These are phyloP conservation scores for Eucalyptus caleyi DNA, from an alignment of 345 rosid species.

Conservation along the genomic window DNA sequence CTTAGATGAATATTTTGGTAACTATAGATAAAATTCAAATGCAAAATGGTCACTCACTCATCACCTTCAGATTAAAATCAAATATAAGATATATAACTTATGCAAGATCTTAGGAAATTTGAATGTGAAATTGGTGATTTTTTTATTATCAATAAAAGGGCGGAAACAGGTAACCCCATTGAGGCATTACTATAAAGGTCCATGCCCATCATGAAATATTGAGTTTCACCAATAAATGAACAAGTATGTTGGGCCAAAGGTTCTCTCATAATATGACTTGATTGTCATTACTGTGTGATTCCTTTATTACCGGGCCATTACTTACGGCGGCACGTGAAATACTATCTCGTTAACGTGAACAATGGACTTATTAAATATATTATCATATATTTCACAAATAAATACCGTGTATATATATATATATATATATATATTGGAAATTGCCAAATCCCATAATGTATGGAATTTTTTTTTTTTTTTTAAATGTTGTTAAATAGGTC, in stretches of 20 bases:
- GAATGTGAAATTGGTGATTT: neutral
- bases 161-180: neutral
- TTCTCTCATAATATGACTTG: neutral
- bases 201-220: neutral
- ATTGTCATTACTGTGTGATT: neutral
- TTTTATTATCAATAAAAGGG: no score
- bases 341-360: neutral
- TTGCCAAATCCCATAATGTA: neutral
- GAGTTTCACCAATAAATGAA: neutral
- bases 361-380: neutral
- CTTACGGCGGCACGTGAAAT: no score
- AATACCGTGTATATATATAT: no score
- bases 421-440: no score
- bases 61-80: neutral
- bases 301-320: neutral
- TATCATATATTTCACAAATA: neutral
- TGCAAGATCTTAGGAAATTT: no score
- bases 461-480: neutral
- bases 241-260: neutral
- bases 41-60: neutral
- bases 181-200: neutral
- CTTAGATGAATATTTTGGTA: neutral
- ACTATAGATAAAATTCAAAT: neutral
- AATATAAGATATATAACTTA: no score
- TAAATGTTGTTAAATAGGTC: no score